Evolutionary conservation across 176 grass and related monocot species (phyloP).

Genomic region (Hsuehochloa calcarea): DNA sequence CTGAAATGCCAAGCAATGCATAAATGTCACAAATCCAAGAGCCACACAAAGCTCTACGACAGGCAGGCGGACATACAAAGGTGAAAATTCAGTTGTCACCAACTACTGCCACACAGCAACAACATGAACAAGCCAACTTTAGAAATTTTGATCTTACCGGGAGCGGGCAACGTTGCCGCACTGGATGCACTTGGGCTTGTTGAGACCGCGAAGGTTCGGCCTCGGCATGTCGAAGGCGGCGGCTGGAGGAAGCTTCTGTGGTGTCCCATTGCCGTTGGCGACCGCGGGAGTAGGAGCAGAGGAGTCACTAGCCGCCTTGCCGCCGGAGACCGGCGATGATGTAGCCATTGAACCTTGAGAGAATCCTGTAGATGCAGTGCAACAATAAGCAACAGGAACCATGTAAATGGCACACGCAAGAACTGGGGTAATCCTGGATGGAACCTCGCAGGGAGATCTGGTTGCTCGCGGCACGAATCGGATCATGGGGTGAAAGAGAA

Average conservation of each 20-base stretch:
- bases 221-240: constrained; percentile 69
- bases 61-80: not conserved
- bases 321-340: constrained; percentile 11
- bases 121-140: not conserved
- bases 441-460: not conserved
- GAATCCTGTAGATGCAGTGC: not conserved
- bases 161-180: constrained; percentile 96
- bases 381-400: not conserved
- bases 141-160: constrained; percentile 39
- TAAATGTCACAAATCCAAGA: not conserved
- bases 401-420: too few relatives aligned
- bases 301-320: constrained; percentile 37
- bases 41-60: not conserved
- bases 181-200: constrained; percentile 95
- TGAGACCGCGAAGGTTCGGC: constrained; percentile 76
- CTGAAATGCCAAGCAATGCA: constrained; percentile 41
- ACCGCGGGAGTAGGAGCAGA: constrained; percentile 35
- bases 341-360: not conserved
- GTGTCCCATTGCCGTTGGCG: constrained; percentile 58
- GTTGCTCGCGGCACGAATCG: too few relatives aligned
- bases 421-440: too few relatives aligned
- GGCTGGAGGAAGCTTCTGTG: constrained; percentile 41
- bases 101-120: not conserved
- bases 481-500: not conserved
- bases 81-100: not conserved